A percentile compares a stretch with the other conserved stretches of the same genome.
phyloP scores from a whole-genome alignment of 129 eudicot species.

The Chrysanthemum lavandulifolium region DNA sequence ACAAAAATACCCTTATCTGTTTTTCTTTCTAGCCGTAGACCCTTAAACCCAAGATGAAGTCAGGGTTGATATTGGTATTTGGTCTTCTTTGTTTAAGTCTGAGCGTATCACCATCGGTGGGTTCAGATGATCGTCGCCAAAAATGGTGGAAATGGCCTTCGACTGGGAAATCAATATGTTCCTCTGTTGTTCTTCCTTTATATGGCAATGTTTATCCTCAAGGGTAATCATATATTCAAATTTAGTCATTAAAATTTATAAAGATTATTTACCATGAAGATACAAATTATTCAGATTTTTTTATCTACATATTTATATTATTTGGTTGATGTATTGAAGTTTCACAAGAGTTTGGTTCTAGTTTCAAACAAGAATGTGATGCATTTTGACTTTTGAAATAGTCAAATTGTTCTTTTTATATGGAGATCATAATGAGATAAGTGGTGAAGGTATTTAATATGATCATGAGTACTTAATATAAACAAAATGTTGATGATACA shows the following conservation, averaged over 20 bases:
- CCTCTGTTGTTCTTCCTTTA: constrained; percentile 66
- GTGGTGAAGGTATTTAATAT: no score
- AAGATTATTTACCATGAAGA: neutral
- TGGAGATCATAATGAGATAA: neutral
- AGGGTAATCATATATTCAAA: constrained; percentile 49
- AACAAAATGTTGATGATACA: no score
- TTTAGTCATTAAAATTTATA: neutral
- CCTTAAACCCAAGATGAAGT: constrained; percentile 15
- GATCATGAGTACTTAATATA: no score
- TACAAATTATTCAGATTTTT: neutral
- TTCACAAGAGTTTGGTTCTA: constrained; percentile 7
- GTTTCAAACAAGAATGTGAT: neutral
- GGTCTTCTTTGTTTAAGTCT: constrained; percentile 18
- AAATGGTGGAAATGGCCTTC: constrained; percentile 63
- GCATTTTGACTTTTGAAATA: constrained; percentile 1
- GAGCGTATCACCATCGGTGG: constrained; percentile 28
- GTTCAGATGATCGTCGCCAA: constrained; percentile 48
- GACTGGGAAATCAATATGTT: constrained; percentile 38
- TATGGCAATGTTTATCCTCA: constrained; percentile 89
- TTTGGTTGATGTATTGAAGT: neutral
- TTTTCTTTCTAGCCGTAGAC: constrained; percentile 9
- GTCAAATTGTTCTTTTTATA: neutral
- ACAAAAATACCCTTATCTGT: constrained; percentile 15
- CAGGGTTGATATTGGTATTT: constrained; percentile 33
- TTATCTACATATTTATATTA: neutral